Percentiles rank a stretch among this genome's conserved stretches.
Conservation (phyloP, 208 protist genomes). For the Trypanosoma platydactyli region DNA sequence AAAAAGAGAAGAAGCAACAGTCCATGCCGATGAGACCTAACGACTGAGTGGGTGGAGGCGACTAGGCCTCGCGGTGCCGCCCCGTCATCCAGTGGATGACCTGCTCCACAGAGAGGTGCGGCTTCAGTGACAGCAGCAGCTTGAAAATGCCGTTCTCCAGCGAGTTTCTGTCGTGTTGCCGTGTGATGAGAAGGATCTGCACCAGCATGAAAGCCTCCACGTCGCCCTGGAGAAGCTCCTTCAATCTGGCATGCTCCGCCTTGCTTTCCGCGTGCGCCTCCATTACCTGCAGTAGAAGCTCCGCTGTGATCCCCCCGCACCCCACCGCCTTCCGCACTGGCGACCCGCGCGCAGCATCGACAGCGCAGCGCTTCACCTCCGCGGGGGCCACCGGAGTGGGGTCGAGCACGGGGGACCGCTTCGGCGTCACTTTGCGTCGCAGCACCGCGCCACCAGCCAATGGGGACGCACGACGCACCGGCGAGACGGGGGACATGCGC, state of each 20-base stretch:
- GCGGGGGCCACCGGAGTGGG: neutral
- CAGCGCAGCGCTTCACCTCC: conserved; percentile 4
- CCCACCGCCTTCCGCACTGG: neutral
- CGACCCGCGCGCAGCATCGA: neutral
- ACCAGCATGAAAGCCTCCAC: conserved; percentile 34
- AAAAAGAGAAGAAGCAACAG: conserved; percentile 21
- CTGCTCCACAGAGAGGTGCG: conserved; percentile 13
- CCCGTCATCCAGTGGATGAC: conserved; percentile 11
- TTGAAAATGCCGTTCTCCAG: conserved; percentile 29
- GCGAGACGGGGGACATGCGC: conserved; percentile 21
- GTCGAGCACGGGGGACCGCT: conserved; percentile 1
- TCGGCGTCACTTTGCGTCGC: conserved; percentile 1
- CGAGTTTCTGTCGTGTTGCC: conserved; percentile 7
- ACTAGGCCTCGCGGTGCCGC: neutral
- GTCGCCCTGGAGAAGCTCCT: conserved; percentile 26
- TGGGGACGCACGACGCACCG: conserved; percentile 9
- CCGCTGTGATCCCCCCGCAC: neutral
- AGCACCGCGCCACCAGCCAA: neutral
- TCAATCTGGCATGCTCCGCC: conserved; percentile 11
- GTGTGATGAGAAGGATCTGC: conserved; percentile 34
- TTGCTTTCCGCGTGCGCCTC: neutral
- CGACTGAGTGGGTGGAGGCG: too few species aligned
- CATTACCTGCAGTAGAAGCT: conserved; percentile 23
- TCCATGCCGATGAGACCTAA: too few species aligned
- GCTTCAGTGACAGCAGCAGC: conserved; percentile 26